These are phyloP conservation scores for Cucurbita moschata DNA, from an alignment of 306 rosid genomes.

Conservation along the genomic window DNA sequence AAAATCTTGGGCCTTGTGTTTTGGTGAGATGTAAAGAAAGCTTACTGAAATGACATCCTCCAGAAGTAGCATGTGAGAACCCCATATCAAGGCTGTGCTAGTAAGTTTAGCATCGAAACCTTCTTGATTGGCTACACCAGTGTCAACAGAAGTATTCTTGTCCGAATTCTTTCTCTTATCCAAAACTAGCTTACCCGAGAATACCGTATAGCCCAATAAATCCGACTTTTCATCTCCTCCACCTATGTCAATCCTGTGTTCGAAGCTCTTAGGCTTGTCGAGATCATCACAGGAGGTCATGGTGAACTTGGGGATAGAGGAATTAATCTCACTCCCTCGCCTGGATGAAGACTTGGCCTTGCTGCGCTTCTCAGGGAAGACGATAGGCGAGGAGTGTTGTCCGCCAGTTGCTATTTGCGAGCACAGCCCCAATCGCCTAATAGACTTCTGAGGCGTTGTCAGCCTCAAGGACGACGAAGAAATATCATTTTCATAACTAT, in stretches of 20 bases:
- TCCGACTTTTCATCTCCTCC: slow-evolving; percentile 87
- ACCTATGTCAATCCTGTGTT: slow-evolving; percentile 68
- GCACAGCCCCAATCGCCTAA: slow-evolving; percentile 78
- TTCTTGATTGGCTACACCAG: slow-evolving; percentile 28
- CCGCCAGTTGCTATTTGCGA: slow-evolving; percentile 78
- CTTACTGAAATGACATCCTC: slow-evolving; percentile 88
- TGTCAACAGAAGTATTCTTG: slow-evolving; percentile 22
- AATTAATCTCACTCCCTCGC: slow-evolving; percentile 23
- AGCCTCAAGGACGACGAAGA: slow-evolving; percentile 38
- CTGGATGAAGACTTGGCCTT: slow-evolving; percentile 43
- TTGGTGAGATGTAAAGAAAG: slow-evolving; percentile 10
- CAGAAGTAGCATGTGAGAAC: slow-evolving; percentile 57
- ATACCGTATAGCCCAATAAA: slow-evolving; percentile 68
- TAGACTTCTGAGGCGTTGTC: slow-evolving; percentile 58
- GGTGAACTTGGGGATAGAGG: slow-evolving; percentile 14
- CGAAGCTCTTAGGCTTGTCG: slow-evolving; percentile 41
- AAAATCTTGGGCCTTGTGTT: slow-evolving; percentile 14
- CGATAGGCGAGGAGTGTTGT: slow-evolving; percentile 80
- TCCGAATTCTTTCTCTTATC: slow-evolving; percentile 44
- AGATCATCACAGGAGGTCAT: slow-evolving; percentile 26
- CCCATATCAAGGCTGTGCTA: slow-evolving; percentile 79
- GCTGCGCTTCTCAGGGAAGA: slow-evolving; percentile 85
- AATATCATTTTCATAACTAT: slow-evolving; percentile 23
- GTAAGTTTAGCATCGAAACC: slow-evolving; percentile 74
- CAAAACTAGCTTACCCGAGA: slow-evolving; percentile 62